These are phyloP conservation scores for Globisporangium takayamanum DNA, from an alignment of 352 stramenopile genomes.

Conservation along the genomic window DNA sequence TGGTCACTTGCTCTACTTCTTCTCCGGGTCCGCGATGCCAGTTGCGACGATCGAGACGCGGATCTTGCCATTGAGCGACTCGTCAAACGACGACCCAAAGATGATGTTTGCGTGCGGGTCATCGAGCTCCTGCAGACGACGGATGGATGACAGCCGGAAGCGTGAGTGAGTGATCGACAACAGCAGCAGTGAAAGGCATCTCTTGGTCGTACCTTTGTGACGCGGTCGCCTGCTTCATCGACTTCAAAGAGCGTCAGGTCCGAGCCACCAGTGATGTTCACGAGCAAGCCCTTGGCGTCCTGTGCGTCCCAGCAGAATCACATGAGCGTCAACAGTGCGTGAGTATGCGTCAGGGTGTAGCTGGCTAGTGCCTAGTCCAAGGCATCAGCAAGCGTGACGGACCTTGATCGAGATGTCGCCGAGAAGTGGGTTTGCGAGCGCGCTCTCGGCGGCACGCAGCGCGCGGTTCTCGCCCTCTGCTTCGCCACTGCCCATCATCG, in stretches of 20 bases:
- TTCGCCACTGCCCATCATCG: slow-evolving; percentile 90
- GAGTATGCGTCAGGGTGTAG: too few relatives aligned
- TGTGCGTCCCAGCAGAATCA: slow-evolving; percentile 7
- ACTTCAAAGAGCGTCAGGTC: slow-evolving; percentile 93
- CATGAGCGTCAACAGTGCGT: neutral
- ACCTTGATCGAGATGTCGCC: slow-evolving; percentile 88
- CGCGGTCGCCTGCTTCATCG: slow-evolving; percentile 79
- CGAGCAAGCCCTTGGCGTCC: slow-evolving; percentile 90
- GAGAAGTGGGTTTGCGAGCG: slow-evolving; percentile 82
- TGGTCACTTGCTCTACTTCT: slow-evolving; percentile 41
- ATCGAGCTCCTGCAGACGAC: slow-evolving; percentile 56
- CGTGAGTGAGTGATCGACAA: neutral
- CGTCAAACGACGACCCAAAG: slow-evolving; percentile 83
- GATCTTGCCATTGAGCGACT: slow-evolving; percentile 73
- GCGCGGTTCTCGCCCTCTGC: slow-evolving; percentile 86
- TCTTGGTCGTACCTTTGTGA: slow-evolving; percentile 43
- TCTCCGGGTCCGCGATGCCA: slow-evolving; percentile 75
- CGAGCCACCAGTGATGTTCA: slow-evolving; percentile 92
- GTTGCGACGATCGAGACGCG: slow-evolving; percentile 85
- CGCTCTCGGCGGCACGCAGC: slow-evolving; percentile 76
- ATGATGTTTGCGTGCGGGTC: slow-evolving; percentile 87
- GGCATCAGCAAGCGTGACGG: neutral
- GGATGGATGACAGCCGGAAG: neutral
- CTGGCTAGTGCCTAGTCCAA: too few relatives aligned
- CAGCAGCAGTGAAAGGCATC: neutral